These are phyloP conservation scores for Juncus inflexus DNA, from an alignment of 176 grass and related monocot species.

Conservation along the genomic window DNA sequence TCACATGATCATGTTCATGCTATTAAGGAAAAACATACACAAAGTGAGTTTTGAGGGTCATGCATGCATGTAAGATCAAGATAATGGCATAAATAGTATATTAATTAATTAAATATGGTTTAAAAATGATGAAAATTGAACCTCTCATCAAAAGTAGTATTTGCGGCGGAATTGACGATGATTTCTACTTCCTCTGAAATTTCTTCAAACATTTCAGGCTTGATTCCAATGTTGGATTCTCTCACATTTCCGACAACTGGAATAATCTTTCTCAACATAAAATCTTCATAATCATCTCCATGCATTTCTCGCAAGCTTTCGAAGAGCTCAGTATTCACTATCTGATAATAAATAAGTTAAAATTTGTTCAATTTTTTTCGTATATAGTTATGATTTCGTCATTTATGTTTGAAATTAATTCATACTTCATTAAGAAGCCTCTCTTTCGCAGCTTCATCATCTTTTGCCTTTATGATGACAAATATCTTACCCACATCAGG, in stretches of 20 bases:
- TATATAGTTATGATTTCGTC: not conserved
- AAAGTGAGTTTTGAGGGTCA: not conserved
- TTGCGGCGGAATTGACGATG: conserved; percentile 81
- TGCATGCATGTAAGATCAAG: not conserved
- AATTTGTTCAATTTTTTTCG: not conserved
- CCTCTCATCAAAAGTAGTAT: conserved; percentile 96
- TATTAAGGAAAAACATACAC: too few species aligned
- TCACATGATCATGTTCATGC: too few species aligned
- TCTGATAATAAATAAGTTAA: conserved; percentile 24
- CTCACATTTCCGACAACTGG: conserved; percentile 76
- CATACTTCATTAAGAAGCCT: conserved; percentile 59
- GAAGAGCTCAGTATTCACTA: conserved; percentile 77
- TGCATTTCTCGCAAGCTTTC: conserved; percentile 55
- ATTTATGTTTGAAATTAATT: not conserved
- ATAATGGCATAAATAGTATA: too few species aligned
- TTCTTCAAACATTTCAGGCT: conserved; percentile 45
- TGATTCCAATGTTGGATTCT: conserved; percentile 73
- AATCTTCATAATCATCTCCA: conserved; percentile 58
- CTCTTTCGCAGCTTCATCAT: conserved; percentile 49
- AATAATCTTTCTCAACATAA: conserved; percentile 56
- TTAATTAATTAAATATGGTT: too few species aligned
- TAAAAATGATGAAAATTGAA: conserved; percentile 27
- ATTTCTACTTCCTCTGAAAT: conserved; percentile 61
- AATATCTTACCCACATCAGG: conserved; percentile 84
- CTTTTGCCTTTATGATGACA: conserved; percentile 80